Evolutionary conservation across 805 yeast species (phyloP).

Genomic region (Hemisphaericaspora nanyangensis): DNA sequence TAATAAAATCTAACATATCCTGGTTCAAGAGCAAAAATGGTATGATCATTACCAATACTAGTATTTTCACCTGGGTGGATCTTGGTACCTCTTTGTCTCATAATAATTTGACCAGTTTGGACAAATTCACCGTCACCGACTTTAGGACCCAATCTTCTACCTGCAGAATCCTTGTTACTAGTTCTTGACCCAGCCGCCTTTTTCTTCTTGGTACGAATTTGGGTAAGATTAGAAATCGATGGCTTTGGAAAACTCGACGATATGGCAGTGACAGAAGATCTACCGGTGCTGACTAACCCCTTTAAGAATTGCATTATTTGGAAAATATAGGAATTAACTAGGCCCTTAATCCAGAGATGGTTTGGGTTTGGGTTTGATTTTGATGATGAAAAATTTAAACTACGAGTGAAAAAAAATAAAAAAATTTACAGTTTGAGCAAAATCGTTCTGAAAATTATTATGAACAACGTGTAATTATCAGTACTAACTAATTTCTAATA

Average conservation of each 20-base stretch:
- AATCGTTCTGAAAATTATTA: too few relatives aligned
- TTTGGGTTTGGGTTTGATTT: too few relatives aligned
- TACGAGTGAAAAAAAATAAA: too few relatives aligned
- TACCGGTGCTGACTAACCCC: background rate
- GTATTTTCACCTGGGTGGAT: conserved; percentile 93
- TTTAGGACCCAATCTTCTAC: conserved; percentile 91
- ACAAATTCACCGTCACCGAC: conserved; percentile 76
- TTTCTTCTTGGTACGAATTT: conserved; percentile 87
- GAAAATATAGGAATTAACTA: too few relatives aligned
- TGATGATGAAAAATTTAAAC: too few relatives aligned
- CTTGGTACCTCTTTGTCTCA: conserved; percentile 93
- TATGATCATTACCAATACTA: conserved; percentile 89
- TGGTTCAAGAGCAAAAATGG: conserved; percentile 86
- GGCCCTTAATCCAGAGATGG: too few relatives aligned
- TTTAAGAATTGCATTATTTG: background rate
- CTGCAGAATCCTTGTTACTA: conserved; percentile 89
- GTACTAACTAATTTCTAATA: too few relatives aligned
- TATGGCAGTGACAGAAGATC: too few relatives aligned
- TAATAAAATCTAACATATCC: conserved; percentile 88
- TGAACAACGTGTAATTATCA: too few relatives aligned
- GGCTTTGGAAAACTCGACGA: background rate
- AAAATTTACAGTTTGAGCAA: too few relatives aligned
- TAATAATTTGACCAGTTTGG: conserved; percentile 77
- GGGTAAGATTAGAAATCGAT: conserved; percentile 13
- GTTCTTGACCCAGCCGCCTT: conserved; percentile 95